Conservation (phyloP, 225 moss, liverwort and hornwort genomes). For the Neckera pumila region DNA sequence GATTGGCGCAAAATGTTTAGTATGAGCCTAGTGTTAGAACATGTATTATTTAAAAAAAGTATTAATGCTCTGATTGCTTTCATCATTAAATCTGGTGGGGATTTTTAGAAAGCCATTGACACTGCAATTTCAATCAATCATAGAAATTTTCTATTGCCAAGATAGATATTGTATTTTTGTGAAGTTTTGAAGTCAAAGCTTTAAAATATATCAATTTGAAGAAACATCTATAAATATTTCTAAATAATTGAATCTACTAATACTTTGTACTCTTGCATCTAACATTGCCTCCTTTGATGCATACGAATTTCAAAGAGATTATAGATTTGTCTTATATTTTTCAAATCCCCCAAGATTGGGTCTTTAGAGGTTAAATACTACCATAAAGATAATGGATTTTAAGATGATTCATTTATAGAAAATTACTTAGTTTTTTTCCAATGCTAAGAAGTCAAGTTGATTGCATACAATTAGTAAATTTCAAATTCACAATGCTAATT, state of each 20-base stretch:
- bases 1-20: not conserved
- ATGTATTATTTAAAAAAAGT: not conserved
- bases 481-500: not conserved
- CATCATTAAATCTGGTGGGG: not conserved
- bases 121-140: rapidly evolving
- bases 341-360: too few relatives aligned
- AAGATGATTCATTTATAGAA: not conserved
- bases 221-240: not conserved
- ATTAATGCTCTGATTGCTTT: not conserved
- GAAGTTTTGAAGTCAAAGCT: not conserved
- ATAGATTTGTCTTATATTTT: too few relatives aligned
- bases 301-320: not conserved
- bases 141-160: not conserved
- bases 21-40: not conserved
- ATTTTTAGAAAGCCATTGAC: too few relatives aligned
- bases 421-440: not conserved
- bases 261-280: not conserved
- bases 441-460: not conserved
- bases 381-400: too few relatives aligned
- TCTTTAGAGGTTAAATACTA: too few relatives aligned
- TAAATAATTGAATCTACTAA: not conserved
- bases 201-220: not conserved
- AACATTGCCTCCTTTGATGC: not conserved
- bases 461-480: not conserved
- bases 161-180: too few relatives aligned